Evolutionary conservation across 1,139 yeast genomes (phyloP), one percentile per base, ranked within the genome.

Genomic region (Saccharomyces hybrid): DNA sequence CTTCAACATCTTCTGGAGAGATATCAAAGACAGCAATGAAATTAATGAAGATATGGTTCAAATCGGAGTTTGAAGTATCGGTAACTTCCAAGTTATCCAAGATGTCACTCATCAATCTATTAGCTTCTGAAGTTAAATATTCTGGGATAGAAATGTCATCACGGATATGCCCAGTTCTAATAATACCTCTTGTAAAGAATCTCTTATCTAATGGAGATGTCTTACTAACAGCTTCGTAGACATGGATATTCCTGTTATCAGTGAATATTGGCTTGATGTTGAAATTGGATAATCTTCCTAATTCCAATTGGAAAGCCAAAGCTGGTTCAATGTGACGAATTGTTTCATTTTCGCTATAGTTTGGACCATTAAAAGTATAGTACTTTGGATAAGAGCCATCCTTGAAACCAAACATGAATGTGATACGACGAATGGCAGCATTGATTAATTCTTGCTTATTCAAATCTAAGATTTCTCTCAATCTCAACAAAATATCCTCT

Each of bases 291-390:
- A 93, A 80, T 76, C 98, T 84, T 67, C 90, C 95, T 63, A 93
- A 80, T 75, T 93, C 99, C 66, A 93, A 80, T 77, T 93, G 99
- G 86, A 85, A 93, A 55, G 99, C 99, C 67, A 93, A 79, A 48
- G 99, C 97, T 34, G 99, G 99, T 74, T 93, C 99, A 67, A 93
- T 89, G 70, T 93, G 97, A 77, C 99, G 91, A 71, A 93, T 88
- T 38, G 91, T 91, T 75, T 86, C 83, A 75, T 93, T 96, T 73
- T 86, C 95, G 47, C 65, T 64, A 71, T 87, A 93, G 44, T 80
- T 80, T 52, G 96, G 96, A 58, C 95, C 96, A 66, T 88, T 88
- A 79, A 88, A 95, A 46, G 99, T 93, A 75, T 86, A 93, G 77
- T 93, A 93, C 73, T 87, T 88, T 64, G 99, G 99, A 75, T 93